These are phyloP conservation scores for Yarrowia deformans DNA, from an alignment of 805 yeast species.

Conservation along the genomic window DNA sequence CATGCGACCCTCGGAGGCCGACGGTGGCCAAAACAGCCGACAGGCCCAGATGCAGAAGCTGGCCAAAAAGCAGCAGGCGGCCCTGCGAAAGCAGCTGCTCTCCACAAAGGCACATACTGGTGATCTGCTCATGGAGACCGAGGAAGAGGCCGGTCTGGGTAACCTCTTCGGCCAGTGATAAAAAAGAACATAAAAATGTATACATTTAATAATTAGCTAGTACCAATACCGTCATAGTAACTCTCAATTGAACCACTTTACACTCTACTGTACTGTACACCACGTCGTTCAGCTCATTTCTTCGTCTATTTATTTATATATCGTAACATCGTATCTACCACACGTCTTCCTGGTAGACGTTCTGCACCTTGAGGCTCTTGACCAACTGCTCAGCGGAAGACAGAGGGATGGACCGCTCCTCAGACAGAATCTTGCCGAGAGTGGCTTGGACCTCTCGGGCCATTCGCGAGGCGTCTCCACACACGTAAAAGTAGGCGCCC, in stretches of 20 bases:
- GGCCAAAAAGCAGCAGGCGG: slow-evolving; percentile 41
- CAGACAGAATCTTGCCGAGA: slow-evolving; percentile 65
- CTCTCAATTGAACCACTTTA: too few relatives aligned
- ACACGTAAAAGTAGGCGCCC: slow-evolving; percentile 91
- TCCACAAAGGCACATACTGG: slow-evolving; percentile 43
- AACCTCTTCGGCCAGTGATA: slow-evolving; percentile 42
- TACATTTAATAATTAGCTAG: slow-evolving; percentile 5
- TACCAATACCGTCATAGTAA: too few relatives aligned
- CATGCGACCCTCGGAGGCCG: slow-evolving; percentile 47
- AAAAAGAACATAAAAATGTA: slow-evolving; percentile 5
- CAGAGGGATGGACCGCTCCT: slow-evolving; percentile 66
- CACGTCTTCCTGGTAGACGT: slow-evolving; percentile 95
- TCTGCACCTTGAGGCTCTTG: slow-evolving; percentile 79
- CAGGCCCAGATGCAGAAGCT: slow-evolving; percentile 46
- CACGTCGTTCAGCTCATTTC: slow-evolving; percentile 10
- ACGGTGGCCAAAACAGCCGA: slow-evolving; percentile 55
- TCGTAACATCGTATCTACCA: slow-evolving; percentile 61
- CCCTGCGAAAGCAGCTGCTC: slow-evolving; percentile 41
- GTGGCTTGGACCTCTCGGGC: slow-evolving; percentile 89
- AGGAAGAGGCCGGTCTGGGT: slow-evolving; percentile 42
- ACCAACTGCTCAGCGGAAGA: slow-evolving; percentile 78
- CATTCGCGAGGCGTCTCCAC: slow-evolving; percentile 97
- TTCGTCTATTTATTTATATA: slow-evolving; percentile 36
- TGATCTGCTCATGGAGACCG: slow-evolving; percentile 46
- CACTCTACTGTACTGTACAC: too few relatives aligned